These are phyloP conservation scores for Leptoxyphium fumago DNA, from an alignment of 2,329 filamentous ascomycete species.

Conservation along the genomic window DNA sequence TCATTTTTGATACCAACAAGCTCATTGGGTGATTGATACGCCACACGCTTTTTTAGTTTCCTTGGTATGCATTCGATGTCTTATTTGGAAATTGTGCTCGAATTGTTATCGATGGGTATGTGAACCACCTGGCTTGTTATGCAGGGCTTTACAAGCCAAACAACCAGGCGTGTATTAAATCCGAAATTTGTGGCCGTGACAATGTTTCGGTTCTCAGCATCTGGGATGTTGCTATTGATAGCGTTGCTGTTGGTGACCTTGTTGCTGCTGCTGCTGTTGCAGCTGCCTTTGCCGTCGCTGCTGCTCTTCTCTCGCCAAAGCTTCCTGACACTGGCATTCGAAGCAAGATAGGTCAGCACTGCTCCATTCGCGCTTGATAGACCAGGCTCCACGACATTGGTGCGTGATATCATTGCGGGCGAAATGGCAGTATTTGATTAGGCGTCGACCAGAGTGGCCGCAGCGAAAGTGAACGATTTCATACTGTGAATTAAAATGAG, in stretches of 20 bases:
- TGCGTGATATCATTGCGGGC: conserved; percentile 59
- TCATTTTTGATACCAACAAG: too few species aligned
- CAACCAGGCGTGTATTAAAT: too few species aligned
- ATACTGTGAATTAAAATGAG: conserved; percentile 30
- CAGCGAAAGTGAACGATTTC: conserved; percentile 56
- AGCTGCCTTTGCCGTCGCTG: neutral
- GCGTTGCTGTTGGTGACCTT: neutral
- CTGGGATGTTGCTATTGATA: too few species aligned
- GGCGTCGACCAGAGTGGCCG: conserved; percentile 42
- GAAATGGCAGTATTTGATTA: conserved; percentile 59
- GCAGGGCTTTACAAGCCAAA: too few species aligned
- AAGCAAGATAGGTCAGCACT: conserved; percentile 41
- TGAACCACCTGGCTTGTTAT: too few species aligned
- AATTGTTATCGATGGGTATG: too few species aligned
- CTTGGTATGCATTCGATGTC: too few species aligned
- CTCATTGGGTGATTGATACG: too few species aligned
- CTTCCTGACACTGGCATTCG: conserved; percentile 15
- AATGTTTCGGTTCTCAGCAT: too few species aligned
- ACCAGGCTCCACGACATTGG: conserved; percentile 53
- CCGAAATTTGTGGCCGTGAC: too few species aligned
- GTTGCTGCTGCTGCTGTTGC: neutral
- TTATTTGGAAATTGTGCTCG: too few species aligned
- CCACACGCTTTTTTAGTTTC: too few species aligned
- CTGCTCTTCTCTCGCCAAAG: conserved; percentile 1
- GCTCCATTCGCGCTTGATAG: conserved; percentile 44